Evolutionary conservation across 2,329 filamentous ascomycete genomes (phyloP).

Genomic region (Magnaporthiopsis incrustans): DNA sequence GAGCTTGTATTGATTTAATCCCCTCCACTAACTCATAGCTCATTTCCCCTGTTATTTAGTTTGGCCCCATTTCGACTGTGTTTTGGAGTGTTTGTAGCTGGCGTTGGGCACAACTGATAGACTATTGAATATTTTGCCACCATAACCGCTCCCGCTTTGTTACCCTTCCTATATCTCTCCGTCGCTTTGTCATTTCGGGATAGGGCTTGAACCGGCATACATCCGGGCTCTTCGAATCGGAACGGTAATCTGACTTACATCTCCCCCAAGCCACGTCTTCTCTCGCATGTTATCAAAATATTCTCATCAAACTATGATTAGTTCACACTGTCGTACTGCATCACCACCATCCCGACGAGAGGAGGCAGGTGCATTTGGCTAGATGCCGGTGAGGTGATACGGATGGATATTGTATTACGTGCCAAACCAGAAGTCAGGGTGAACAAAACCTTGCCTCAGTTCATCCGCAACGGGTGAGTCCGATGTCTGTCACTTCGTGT

Average conservation of each 20-base stretch:
- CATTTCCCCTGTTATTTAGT: neutral
- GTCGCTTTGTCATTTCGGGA: neutral
- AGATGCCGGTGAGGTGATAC: neutral
- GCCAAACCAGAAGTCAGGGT: neutral
- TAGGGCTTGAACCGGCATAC: neutral
- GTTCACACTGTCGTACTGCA: neutral
- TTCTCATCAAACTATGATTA: no score
- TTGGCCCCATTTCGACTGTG: neutral
- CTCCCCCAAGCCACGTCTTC: neutral
- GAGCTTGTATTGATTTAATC: neutral
- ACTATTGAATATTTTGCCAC: neutral
- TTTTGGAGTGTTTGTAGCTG: neutral
- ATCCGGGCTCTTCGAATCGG: neutral
- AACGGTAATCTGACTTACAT: neutral
- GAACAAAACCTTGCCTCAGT: neutral
- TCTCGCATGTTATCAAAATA: neutral
- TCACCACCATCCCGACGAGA: neutral
- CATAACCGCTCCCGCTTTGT: neutral
- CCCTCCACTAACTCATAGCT: neutral
- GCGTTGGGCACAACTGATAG: neutral
- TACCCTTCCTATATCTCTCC: neutral
- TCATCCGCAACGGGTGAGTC: neutral
- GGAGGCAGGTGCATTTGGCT: neutral
- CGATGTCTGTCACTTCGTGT: neutral
- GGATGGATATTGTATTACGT: neutral